phyloP scores from a whole-genome alignment of 345 rosid genomes.

The Cochlearia excelsa region DNA sequence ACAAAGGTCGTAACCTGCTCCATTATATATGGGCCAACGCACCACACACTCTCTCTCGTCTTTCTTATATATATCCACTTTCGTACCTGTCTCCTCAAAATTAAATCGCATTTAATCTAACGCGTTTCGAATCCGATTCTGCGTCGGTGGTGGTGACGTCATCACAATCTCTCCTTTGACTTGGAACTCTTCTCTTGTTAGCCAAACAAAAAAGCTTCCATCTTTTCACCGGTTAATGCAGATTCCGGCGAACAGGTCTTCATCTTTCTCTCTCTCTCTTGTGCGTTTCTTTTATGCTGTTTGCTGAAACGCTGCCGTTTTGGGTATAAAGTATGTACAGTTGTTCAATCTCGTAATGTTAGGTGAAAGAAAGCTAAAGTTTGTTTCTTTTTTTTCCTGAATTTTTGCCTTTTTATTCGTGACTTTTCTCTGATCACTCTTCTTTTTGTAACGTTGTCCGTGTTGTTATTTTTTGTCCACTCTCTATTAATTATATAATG shows the following conservation, averaged over 20 bases:
- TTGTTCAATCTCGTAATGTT: constrained; percentile 1
- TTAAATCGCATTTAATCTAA: constrained; percentile 39
- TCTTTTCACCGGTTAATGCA: constrained; percentile 24
- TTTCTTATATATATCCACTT: constrained; percentile 24
- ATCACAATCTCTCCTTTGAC: constrained; percentile 19
- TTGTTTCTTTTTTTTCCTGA: background rate
- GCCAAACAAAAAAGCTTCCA: background rate
- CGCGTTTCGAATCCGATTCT: constrained; percentile 46
- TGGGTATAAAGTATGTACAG: background rate
- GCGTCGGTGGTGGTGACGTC: constrained; percentile 27
- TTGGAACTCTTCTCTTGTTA: background rate
- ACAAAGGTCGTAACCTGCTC: constrained; percentile 36
- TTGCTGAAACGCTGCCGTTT: constrained; percentile 13
- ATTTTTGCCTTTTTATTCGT: background rate
- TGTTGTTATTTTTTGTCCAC: background rate
- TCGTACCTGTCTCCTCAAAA: constrained; percentile 42
- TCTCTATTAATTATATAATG: constrained; percentile 6
- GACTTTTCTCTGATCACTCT: constrained; percentile 20
- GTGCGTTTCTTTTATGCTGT: background rate
- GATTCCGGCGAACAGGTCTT: constrained; percentile 23
- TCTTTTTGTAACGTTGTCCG: constrained; percentile 9
- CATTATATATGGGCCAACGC: constrained; percentile 30
- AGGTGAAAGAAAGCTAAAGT: constrained; percentile 16
- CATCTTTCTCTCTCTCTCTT: constrained; percentile 5
- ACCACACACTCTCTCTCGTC: constrained; percentile 9